These are phyloP conservation scores for Chlorella sp. DNA, from an alignment of 139 green algal genomes.

Conservation along the genomic window DNA sequence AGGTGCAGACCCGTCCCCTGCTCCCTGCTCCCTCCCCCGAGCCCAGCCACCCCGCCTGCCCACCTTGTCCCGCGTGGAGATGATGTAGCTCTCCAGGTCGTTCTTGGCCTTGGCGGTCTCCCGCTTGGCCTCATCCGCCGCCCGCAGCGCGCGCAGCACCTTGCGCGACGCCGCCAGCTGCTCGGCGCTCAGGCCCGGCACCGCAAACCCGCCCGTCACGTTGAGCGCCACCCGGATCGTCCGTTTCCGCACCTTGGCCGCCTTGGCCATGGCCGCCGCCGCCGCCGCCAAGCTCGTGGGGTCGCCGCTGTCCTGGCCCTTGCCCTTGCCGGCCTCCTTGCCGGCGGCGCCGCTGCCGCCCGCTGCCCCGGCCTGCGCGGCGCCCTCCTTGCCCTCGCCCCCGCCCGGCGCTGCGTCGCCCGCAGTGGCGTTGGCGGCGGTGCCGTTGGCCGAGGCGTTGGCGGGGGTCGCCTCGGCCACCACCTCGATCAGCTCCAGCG, in stretches of 20 bases:
- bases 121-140: constrained; percentile 61
- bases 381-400: constrained; percentile 22
- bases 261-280: constrained; percentile 7
- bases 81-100: constrained; percentile 92
- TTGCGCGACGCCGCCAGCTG: constrained; percentile 26
- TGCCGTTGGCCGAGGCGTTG: constrained; percentile 6
- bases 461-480: neutral
- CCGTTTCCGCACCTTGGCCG: constrained; percentile 34
- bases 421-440: neutral
- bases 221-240: constrained; percentile 40
- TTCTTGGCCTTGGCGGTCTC: constrained; percentile 78
- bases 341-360: neutral
- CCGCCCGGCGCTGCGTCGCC: constrained; percentile 8
- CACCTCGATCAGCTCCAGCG: constrained; percentile 43
- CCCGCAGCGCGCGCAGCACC: constrained; percentile 36
- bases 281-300: neutral
- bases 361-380: neutral
- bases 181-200: constrained; percentile 21
- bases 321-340: constrained; percentile 10
- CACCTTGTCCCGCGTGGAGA: constrained; percentile 67
- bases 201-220: constrained; percentile 17
- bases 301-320: neutral
- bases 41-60: neutral
- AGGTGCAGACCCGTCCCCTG: no score
- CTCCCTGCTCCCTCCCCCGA: no score